Conservation (phyloP, 139 green algal species). For the Yamagishiella unicocca region DNA sequence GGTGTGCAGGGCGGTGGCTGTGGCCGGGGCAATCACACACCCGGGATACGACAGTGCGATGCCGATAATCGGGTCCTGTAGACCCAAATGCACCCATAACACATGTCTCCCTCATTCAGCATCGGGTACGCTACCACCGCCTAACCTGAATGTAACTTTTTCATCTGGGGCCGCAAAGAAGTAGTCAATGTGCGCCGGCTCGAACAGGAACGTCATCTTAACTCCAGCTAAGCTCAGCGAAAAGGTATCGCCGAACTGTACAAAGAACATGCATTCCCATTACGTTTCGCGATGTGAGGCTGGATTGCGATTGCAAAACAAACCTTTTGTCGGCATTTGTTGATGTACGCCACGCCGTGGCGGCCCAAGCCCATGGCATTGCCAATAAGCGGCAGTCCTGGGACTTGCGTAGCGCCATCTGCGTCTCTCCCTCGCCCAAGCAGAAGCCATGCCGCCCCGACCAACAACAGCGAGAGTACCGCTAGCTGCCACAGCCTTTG, state of each 20-base stretch:
- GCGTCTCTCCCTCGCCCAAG: too few species aligned
- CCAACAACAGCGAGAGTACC: too few species aligned
- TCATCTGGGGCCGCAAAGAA: conserved; percentile 76
- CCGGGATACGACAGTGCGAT: neutral
- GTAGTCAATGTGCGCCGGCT: conserved; percentile 57
- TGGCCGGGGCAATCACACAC: too few species aligned
- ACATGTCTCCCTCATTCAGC: too few species aligned
- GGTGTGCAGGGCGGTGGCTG: too few species aligned
- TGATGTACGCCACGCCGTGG: conserved; percentile 60
- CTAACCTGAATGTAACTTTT: conserved; percentile 72
- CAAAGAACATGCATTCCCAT: neutral
- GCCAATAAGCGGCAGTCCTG: conserved; percentile 66
- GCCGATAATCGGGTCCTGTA: too few species aligned
- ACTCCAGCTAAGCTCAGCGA: conserved; percentile 3
- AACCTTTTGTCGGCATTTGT: conserved; percentile 53
- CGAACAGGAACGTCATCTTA: conserved; percentile 76
- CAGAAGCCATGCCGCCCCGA: too few species aligned
- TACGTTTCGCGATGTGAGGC: neutral
- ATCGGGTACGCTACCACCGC: too few species aligned
- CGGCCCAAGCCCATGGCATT: conserved; percentile 52
- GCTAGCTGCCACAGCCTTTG: too few species aligned
- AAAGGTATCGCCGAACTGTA: conserved; percentile 31
- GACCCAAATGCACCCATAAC: too few species aligned
- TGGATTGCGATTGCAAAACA: neutral
- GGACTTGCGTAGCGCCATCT: conserved; percentile 18